Conservation (phyloP, 1,139 yeast genomes). For the Sugiyamaella pinicola region DNA sequence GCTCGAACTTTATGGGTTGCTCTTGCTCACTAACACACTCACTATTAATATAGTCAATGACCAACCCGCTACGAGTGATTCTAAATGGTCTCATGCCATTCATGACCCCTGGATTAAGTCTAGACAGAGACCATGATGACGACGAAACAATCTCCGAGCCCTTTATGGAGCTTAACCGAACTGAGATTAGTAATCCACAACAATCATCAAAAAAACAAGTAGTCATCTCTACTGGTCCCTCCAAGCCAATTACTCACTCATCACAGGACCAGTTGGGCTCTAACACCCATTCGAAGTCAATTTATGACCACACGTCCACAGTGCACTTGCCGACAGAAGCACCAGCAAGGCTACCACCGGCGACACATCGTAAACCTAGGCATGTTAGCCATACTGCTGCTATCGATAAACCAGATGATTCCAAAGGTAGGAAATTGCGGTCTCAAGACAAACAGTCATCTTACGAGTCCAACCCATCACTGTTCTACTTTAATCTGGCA, state of each 20-base stretch:
- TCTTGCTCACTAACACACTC: constrained; percentile 1
- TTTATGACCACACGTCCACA: no score
- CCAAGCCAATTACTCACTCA: no score
- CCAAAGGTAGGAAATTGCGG: constrained; percentile 10
- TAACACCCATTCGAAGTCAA: no score
- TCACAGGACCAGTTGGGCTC: no score
- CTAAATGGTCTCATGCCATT: constrained; percentile 28
- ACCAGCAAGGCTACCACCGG: not conserved
- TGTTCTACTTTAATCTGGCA: constrained; percentile 11
- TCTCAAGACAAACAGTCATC: constrained; percentile 7
- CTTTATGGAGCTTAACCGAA: not conserved
- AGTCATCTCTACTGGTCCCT: no score
- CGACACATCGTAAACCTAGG: no score
- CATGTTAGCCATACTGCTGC: no score
- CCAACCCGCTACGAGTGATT: constrained; percentile 32
- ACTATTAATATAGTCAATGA: constrained; percentile 20
- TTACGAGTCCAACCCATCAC: constrained; percentile 2
- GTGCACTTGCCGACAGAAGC: no score
- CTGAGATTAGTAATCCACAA: no score
- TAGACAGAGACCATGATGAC: not conserved
- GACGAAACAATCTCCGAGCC: not conserved
- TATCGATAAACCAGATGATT: not conserved
- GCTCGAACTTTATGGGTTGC: no score
- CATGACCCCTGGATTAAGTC: constrained; percentile 13
- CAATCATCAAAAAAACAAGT: no score